A percentile compares a stretch with the other conserved stretches of the same genome.
Evolutionary conservation across 208 protist species (phyloP).

Genomic region (Phytomonas serpens): DNA sequence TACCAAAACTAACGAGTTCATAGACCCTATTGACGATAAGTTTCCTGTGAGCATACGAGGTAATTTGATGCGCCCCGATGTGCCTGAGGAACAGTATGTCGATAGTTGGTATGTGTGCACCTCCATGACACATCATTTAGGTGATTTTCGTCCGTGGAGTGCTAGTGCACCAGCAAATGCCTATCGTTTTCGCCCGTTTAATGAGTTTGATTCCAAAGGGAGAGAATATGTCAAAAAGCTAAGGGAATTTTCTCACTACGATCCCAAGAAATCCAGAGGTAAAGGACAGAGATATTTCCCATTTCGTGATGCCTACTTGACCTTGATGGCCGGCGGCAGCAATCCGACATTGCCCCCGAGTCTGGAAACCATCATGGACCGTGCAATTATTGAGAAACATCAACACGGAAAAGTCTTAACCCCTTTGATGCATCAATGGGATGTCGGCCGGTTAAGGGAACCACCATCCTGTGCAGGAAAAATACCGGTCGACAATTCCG

Average conservation of each 20-base stretch:
- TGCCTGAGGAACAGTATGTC: constrained; percentile 84
- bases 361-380: constrained; percentile 65
- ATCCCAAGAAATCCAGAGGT: constrained; percentile 27
- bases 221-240: constrained; percentile 81
- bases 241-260: constrained; percentile 43
- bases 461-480: constrained; percentile 64
- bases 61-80: constrained; percentile 65
- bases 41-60: constrained; percentile 81
- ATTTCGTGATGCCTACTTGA: constrained; percentile 77
- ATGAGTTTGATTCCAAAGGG: constrained; percentile 81
- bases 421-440: constrained; percentile 67
- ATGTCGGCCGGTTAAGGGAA: constrained; percentile 63
- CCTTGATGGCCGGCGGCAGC: constrained; percentile 45
- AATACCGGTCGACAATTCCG: constrained; percentile 32
- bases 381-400: constrained; percentile 40
- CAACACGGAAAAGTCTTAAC: constrained; percentile 41
- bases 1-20: constrained; percentile 86
- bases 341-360: constrained; percentile 23
- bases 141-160: constrained; percentile 83
- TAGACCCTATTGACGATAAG: constrained; percentile 87
- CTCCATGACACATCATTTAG: constrained; percentile 82
- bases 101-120: constrained; percentile 89
- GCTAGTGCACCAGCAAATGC: constrained; percentile 70
- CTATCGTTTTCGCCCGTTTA: constrained; percentile 76
- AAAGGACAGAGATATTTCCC: constrained; percentile 72